Base-by-base conservation (phyloP, 1,284 basidiomycete species). In the Ceratobasidium sp. region DNA sequence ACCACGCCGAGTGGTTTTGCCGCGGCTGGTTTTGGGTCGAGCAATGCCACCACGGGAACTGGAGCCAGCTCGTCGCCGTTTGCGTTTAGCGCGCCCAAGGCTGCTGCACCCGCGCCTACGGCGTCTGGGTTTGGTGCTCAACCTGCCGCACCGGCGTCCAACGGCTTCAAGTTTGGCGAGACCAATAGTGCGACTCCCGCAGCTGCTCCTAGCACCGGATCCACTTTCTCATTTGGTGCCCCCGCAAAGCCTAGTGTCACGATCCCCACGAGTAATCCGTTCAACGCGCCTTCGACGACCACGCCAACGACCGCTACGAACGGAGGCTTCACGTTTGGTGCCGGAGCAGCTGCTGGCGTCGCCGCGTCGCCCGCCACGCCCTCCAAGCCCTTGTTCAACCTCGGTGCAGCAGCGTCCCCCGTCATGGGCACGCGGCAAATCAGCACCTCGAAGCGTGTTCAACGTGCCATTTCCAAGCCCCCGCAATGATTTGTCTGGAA, bases 361-460 rank as follows among this genome's bases (percentile, higher is more conserved):
- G 60, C 42, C 13, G 47, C 34, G 22, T 64, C 60, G 17, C 60
- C 60, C 6, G 60, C 60, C n/a, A 64, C 60, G 35, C 60, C 60
- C 25, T 64, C 60, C 29, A 64, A 64, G 42, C 60, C 60, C 10
- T n/a, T 52, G 60, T 64, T 64, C 29, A 50, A 35, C 32, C 47
- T 64, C 29, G 60, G 60, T 40, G 60, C 60, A 15, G 47, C 60
- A n/a, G 60, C 60, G 22, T 64, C 60, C 10, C 60, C 60, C 4
- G 60, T 64, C 47, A 35, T 64, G 60, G 60, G 60, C 17, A 64
- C 60, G n/a, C 60, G 60, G 20, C 60, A 64, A 22, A 64, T 64
- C 32, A 64, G 60, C 35, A 64, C 60, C 34, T 64, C 60, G n/a
- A 64, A 64, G 47, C 60, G 60, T 2, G 60, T 64, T 10, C 60